These are phyloP conservation scores for Areca catechu DNA, from an alignment of 176 grass and related monocot genomes.

Conservation along the genomic window DNA sequence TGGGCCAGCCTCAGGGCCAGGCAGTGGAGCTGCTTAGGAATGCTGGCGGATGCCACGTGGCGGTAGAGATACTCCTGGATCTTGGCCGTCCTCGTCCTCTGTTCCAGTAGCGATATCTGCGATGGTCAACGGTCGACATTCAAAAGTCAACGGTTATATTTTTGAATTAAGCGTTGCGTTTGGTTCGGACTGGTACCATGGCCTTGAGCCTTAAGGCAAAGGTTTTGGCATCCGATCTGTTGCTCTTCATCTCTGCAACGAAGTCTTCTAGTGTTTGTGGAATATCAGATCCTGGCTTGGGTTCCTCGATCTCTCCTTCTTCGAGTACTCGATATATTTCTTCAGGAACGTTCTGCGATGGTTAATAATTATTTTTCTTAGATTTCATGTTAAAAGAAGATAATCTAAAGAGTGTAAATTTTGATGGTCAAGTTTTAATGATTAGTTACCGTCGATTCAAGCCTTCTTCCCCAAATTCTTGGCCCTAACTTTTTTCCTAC, in stretches of 20 bases:
- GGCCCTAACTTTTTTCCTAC: slow-evolving; percentile 18
- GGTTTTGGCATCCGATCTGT: slow-evolving; percentile 20
- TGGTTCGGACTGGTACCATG: slow-evolving; percentile 2
- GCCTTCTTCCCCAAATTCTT: slow-evolving; percentile 15
- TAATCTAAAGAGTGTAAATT: no score
- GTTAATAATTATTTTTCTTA: no score
- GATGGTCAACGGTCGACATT: background rate
- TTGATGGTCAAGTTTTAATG: background rate
- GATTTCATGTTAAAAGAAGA: no score
- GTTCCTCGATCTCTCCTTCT: background rate
- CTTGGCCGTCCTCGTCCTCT: slow-evolving; percentile 10
- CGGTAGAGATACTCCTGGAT: slow-evolving; percentile 22
- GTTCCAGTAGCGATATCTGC: slow-evolving; percentile 11
- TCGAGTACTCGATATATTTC: slow-evolving; percentile 14
- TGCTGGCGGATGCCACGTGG: slow-evolving; percentile 16
- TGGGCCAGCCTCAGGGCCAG: slow-evolving; percentile 10
- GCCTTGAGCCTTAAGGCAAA: slow-evolving; percentile 18
- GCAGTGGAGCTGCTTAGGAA: slow-evolving; percentile 15
- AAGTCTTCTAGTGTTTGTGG: slow-evolving; percentile 19
- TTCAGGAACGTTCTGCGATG: slow-evolving; percentile 13
- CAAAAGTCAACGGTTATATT: background rate
- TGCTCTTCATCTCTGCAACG: slow-evolving; percentile 16
- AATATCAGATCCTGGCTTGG: slow-evolving; percentile 1
- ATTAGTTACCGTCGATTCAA: slow-evolving; percentile 5
- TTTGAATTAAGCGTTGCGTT: background rate